These are phyloP conservation scores for Heterococcus sp. DNA, from an alignment of 108 stramenopile species.

Conservation along the genomic window DNA sequence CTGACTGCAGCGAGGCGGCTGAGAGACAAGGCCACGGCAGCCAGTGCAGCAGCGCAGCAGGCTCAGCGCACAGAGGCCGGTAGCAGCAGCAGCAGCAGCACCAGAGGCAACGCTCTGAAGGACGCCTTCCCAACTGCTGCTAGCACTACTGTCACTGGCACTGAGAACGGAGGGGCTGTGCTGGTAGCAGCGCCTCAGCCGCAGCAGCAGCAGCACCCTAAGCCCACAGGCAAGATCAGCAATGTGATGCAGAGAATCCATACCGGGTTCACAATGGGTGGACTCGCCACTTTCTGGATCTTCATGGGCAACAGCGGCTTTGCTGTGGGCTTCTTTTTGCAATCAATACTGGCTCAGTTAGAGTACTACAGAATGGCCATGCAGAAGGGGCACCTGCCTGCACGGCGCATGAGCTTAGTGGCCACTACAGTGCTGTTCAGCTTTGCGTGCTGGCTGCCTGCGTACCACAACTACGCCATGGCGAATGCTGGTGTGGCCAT, in stretches of 20 bases:
- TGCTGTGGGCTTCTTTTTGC: constrained; percentile 77
- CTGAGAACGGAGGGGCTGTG: no score
- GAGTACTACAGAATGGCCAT: constrained; percentile 96
- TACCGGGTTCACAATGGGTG: constrained; percentile 76
- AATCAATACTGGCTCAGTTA: constrained; percentile 72
- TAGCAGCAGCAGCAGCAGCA: no score
- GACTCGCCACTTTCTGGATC: constrained; percentile 78
- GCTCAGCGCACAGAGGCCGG: neutral
- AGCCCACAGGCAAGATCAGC: neutral
- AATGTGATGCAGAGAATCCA: constrained; percentile 12
- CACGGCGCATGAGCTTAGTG: constrained; percentile 77
- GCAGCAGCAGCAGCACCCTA: neutral
- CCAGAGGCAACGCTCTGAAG: neutral
- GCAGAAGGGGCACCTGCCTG: constrained; percentile 63
- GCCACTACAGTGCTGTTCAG: constrained; percentile 76
- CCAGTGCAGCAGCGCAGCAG: neutral
- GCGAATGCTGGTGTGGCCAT: constrained; percentile 47
- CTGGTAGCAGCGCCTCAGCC: neutral
- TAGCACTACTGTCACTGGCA: neutral
- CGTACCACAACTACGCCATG: constrained; percentile 43
- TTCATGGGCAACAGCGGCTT: constrained; percentile 86
- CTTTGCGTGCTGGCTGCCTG: constrained; percentile 58
- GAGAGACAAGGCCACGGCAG: neutral
- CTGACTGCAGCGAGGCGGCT: neutral
- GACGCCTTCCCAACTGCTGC: neutral